Percentiles rank a stretch among this genome's conserved stretches.
phyloP scores from a whole-genome alignment of 441 rosid genomes.

The Brassica hybrid region DNA sequence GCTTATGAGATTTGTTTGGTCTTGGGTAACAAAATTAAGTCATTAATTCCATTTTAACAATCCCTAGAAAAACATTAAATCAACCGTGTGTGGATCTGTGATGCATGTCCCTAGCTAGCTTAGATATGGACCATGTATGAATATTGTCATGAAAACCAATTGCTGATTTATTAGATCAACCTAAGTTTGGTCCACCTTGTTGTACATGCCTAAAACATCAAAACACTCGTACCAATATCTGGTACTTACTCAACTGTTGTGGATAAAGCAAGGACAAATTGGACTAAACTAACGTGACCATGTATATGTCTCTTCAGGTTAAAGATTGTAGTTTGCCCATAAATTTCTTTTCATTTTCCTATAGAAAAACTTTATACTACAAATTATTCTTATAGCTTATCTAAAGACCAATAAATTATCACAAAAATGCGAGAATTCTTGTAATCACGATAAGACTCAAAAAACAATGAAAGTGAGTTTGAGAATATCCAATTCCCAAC shows the following conservation, averaged over 20 bases:
- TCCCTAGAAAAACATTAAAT: constrained; percentile 17
- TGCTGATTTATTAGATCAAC: constrained; percentile 6
- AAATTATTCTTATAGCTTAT: background rate
- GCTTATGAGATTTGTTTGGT: constrained; percentile 29
- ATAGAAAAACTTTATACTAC: background rate
- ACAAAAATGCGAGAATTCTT: constrained; percentile 2
- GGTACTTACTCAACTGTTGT: constrained; percentile 26
- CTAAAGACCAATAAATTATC: background rate
- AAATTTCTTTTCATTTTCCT: background rate
- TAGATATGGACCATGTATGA: constrained; percentile 21
- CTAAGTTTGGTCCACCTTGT: constrained; percentile 32
- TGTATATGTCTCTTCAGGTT: constrained; percentile 1
- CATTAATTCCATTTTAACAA: constrained; percentile 17
- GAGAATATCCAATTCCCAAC: constrained; percentile 31
- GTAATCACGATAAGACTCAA: constrained; percentile 9
- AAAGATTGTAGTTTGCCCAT: background rate
- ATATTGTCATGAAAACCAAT: background rate
- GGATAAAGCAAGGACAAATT: constrained; percentile 9
- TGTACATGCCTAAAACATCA: constrained; percentile 25
- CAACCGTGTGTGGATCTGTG: constrained; percentile 6
- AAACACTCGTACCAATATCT: constrained; percentile 36
- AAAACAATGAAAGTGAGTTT: constrained; percentile 24
- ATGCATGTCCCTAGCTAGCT: constrained; percentile 27
- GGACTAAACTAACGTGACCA: constrained; percentile 23
- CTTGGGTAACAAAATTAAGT: constrained; percentile 26